phyloP scores from a whole-genome alignment of 139 green algal genomes.

The Klebsormidium nitens region DNA sequence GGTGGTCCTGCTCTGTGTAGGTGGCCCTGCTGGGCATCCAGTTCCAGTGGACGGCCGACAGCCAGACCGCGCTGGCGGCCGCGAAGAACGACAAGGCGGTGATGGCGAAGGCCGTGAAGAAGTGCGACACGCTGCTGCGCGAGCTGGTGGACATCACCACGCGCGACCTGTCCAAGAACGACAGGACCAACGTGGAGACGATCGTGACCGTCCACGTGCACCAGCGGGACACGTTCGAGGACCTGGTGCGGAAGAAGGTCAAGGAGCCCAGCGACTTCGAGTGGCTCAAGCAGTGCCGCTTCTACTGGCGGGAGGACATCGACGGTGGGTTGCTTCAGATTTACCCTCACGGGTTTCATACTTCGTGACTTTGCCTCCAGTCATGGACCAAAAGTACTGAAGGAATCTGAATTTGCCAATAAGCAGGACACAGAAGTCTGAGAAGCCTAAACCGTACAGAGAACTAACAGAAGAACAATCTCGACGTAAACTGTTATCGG shows the following conservation, averaged over 20 bases:
- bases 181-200: constrained; percentile 91
- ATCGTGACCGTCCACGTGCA: constrained; percentile 97
- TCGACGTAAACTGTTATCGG: too few species aligned
- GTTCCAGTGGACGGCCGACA: constrained; percentile 92
- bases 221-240: constrained; percentile 89
- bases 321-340: too few species aligned
- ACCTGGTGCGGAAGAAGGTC: constrained; percentile 84
- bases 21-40: constrained; percentile 88
- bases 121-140: constrained; percentile 62
- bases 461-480: too few species aligned
- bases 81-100: constrained; percentile 82
- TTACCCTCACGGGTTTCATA: too few species aligned
- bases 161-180: constrained; percentile 68
- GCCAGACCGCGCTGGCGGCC: constrained; percentile 53
- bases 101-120: constrained; percentile 81
- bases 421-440: too few species aligned
- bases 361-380: too few species aligned
- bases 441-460: too few species aligned
- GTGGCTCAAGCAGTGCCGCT: constrained; percentile 91
- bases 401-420: too few species aligned
- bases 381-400: too few species aligned
- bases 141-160: constrained; percentile 84
- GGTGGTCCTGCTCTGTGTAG: too few species aligned
- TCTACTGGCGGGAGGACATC: constrained; percentile 91
- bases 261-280: constrained; percentile 93